Conservation (phyloP, 176 grass and related monocot species). For the Triticum dicoccoides region DNA sequence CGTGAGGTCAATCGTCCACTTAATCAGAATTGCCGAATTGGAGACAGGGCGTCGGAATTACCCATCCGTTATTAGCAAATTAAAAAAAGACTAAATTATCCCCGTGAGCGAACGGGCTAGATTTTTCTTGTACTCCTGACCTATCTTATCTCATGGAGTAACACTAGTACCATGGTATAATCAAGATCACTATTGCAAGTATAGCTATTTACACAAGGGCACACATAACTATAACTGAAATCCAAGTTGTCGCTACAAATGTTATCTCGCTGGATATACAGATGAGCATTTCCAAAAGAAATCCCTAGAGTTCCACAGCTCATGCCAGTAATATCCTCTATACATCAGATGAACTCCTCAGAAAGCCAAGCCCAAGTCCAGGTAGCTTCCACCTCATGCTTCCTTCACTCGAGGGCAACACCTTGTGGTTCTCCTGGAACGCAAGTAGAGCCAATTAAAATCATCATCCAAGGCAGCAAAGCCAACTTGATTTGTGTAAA, state of each 20-base stretch:
- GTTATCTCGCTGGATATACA: not conserved
- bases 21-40: too few species aligned
- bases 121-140: not conserved
- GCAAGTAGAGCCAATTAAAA: not conserved
- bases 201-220: not conserved
- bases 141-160: too few species aligned
- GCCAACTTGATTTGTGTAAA: not conserved
- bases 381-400: not conserved
- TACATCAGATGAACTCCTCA: not conserved
- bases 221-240: not conserved
- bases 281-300: not conserved
- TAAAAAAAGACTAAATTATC: too few species aligned
- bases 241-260: not conserved
- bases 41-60: too few species aligned
- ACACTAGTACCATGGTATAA: not conserved
- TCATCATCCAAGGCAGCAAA: not conserved
- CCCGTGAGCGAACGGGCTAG: too few species aligned
- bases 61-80: too few species aligned
- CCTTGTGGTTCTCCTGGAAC: conserved; percentile 1
- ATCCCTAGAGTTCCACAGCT: not conserved
- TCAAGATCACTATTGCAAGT: not conserved
- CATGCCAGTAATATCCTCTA: not conserved
- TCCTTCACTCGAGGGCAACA: not conserved
- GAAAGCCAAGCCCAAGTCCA: not conserved
- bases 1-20: too few species aligned